Base-by-base conservation (phyloP, 257 asterid genomes). In the Solanum corneliomulleri region DNA sequence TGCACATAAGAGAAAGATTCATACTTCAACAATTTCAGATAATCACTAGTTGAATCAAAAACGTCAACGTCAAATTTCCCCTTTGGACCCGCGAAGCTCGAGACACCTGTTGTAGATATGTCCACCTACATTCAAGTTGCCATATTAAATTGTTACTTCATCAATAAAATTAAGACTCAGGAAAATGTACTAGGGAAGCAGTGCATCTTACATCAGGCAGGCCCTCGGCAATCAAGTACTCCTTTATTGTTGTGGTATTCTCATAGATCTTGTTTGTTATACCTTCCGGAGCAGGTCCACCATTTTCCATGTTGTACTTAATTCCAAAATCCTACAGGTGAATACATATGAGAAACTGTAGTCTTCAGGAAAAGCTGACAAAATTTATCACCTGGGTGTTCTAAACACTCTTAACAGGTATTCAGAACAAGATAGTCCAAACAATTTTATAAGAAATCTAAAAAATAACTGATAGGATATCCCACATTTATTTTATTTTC, bases 201-300 rank as follows among this genome's bases (percentile, higher is more conserved):
- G 83, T 21, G 80, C 85, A 47, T 86, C 97, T 87, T 93, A 97
- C 99, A 92, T 95, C 97, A 58, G 99, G 98, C 88, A 97, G 90
- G 92, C 95, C 99, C 91, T 97, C 96, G 21, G 98, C 98, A 89
- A 92, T 92, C 82, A 95, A 91, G 91, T 97, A 97, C 90, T 94
- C 99, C 90, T 94, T 94, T 90, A 97, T 95, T 39, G 98, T 93
- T 83, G 96, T 95, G 33, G 99, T 97, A 91, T 94, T 97, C 85
- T 94, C 86, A 90, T 92, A 95, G 72, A 97, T 95, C 93, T 94
- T 95, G 87, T 95, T 94, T 2, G 99, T 97, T 89, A 95, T 92
- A 87, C 96, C 97, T 93, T 97, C 99, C 8, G 97, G 98, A 82
- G 99, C 99, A 88, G 99, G 99, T 86, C 99, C 99, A 87, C 99